Evolutionary conservation across 1,139 yeast species (phyloP).

Genomic region (Taphrina wiesneri): DNA sequence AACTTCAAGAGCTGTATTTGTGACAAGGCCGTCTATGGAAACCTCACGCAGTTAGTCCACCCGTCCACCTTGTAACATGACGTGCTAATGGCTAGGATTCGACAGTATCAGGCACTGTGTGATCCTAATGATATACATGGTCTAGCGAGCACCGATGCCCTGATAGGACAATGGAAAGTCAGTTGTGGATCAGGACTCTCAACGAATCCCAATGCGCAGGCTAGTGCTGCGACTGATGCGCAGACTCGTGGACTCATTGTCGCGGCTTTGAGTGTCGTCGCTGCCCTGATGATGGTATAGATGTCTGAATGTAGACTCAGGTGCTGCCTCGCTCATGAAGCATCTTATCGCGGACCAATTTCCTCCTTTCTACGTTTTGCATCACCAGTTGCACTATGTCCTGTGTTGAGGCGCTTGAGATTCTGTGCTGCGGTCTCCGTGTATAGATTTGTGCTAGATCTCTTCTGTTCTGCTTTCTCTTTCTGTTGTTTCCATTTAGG

Average conservation of each 20-base stretch:
- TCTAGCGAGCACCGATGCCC: conserved; percentile 2
- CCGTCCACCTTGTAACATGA: too few relatives aligned
- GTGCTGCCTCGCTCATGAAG: neutral
- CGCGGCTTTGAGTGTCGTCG: neutral
- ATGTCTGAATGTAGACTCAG: neutral
- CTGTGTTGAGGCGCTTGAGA: conserved; percentile 61
- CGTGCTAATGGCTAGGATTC: neutral
- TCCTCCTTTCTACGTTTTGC: conserved; percentile 21
- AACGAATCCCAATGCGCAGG: neutral
- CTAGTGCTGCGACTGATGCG: neutral
- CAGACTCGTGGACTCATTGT: neutral
- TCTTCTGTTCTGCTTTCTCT: conserved; percentile 61
- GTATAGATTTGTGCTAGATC: conserved; percentile 62
- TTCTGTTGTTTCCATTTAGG: conserved; percentile 76
- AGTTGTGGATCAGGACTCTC: neutral
- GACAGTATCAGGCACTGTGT: conserved; percentile 1
- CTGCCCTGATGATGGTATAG: neutral
- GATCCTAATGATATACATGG: conserved; percentile 5
- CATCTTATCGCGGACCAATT: conserved; percentile 14
- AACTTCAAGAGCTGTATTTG: conserved; percentile 6
- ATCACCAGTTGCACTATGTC: conserved; percentile 27
- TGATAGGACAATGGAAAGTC: neutral
- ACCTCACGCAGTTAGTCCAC: neutral
- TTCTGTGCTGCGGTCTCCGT: conserved; percentile 73
- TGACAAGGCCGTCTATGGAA: neutral